These are phyloP conservation scores for Trichoderma oligosporum DNA, from an alignment of 2,329 filamentous ascomycete genomes.

Conservation along the genomic window DNA sequence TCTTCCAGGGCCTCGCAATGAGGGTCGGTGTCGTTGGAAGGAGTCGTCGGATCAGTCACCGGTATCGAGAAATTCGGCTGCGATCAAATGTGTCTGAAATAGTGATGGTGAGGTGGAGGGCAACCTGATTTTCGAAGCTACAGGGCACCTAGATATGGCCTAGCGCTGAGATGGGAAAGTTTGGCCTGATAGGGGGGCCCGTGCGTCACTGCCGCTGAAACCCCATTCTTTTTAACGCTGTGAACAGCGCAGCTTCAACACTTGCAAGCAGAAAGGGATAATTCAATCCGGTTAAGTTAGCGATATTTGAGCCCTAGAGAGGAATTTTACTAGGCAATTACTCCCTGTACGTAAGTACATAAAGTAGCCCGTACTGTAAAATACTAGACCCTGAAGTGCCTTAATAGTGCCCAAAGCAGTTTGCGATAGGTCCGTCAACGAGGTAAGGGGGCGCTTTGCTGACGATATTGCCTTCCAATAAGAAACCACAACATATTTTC, in stretches of 20 bases:
- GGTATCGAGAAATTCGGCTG: constrained; percentile 20
- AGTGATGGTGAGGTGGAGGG: constrained; percentile 28
- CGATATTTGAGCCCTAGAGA: too few species aligned
- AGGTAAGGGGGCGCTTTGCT: too few species aligned
- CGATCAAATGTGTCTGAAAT: constrained; percentile 30
- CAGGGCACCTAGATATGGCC: constrained; percentile 32
- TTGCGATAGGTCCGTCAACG: too few species aligned
- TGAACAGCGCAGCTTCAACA: background rate
- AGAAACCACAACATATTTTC: background rate
- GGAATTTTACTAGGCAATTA: too few species aligned
- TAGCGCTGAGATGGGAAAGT: constrained; percentile 29
- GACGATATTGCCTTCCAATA: too few species aligned
- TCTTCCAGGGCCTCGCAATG: constrained; percentile 22
- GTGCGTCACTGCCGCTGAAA: constrained; percentile 13
- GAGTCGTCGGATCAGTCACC: constrained; percentile 23
- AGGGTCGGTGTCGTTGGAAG: constrained; percentile 20
- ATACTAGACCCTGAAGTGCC: too few species aligned
- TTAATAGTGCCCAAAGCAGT: too few species aligned
- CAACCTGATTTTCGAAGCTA: constrained; percentile 32
- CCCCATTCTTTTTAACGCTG: background rate
- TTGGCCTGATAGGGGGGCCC: constrained; percentile 12
- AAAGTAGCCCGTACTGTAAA: too few species aligned
- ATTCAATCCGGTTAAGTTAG: too few species aligned
- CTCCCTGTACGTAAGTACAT: too few species aligned
- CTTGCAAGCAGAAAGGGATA: background rate